A percentile compares a stretch with the other conserved stretches of the same genome.
Conservation (phyloP, 2,329 filamentous ascomycete genomes). For the Byssoonygena ceratinophila region DNA sequence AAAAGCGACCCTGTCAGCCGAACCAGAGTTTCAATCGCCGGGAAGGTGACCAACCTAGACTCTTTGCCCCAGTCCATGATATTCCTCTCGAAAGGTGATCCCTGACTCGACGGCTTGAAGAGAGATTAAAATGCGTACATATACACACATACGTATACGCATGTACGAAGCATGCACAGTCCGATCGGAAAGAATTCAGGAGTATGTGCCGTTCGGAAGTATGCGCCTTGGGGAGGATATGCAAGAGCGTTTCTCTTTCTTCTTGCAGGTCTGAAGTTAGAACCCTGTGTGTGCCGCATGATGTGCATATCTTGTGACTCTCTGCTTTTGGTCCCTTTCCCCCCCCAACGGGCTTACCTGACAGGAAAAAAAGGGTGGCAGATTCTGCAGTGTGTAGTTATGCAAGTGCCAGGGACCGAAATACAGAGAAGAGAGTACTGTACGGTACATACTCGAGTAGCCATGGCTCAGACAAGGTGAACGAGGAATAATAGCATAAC, state of each 20-base stretch:
- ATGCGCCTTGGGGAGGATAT: too few species aligned
- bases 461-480: too few species aligned
- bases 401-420: not conserved
- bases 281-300: conserved; percentile 9
- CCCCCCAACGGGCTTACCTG: too few species aligned
- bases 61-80: not conserved
- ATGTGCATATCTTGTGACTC: conserved; percentile 4
- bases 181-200: not conserved
- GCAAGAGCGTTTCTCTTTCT: not conserved
- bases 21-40: not conserved
- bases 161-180: too few species aligned
- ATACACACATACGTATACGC: too few species aligned
- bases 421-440: too few species aligned
- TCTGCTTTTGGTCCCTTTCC: not conserved
- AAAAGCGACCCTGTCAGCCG: not conserved
- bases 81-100: not conserved
- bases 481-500: too few species aligned
- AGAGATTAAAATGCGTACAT: not conserved
- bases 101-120: not conserved
- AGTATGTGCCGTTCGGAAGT: too few species aligned
- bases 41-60: not conserved
- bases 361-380: not conserved
- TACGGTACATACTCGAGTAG: too few species aligned
- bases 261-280: not conserved
- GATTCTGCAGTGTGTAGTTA: not conserved